Evolutionary conservation across 345 rosid species (phyloP), one percentile per base, ranked within the genome.

Genomic region (Salix koriyanagi): DNA sequence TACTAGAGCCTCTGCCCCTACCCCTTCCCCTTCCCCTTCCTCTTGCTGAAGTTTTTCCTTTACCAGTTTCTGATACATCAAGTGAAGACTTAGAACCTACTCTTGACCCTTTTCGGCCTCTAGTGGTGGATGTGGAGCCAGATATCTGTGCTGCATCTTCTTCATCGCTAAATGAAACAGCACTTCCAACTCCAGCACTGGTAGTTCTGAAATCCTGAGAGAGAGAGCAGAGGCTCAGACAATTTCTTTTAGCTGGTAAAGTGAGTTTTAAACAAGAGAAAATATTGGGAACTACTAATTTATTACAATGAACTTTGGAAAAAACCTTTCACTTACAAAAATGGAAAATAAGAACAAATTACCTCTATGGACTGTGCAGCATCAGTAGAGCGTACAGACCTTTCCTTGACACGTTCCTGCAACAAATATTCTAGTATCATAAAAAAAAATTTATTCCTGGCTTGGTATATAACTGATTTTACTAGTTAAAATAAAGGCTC

Each of bases 371-470:
- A 83, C 71, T 77, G 86, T 69, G 88, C 82, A 79, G 87, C 75
- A 81, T 88, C 94, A 83, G 77, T 86, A 12, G 97, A 84, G 25
- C 61, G 88, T 69, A 85, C 50, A 83, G 97, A 82, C 83, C 97
- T 89, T 81, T 89, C 96, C 85, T 93, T 90, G 80, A 95, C 85
- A 60, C 97, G 99, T 75, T 90, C 94, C 99, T 95, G 85, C 52
- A 83, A 66, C 5, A 76, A 10, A 71, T 16, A 16, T 15, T 71
- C 42, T 68, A 54, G 25, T 62, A 58, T 48, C 23, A 68, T 58
- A 13, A 52, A 67, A 76, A 76, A 39, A 64, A 78, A 23, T 79
- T 30, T 34, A 82, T 15, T 62, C 32, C 32, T 13, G n/a, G 65
- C 32, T 4, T 14, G 6, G 9, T 46, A 46, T 46, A 46, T 14